These are phyloP conservation scores for Lomentospora prolificans DNA, from an alignment of 2,329 filamentous ascomycete species.

Conservation along the genomic window DNA sequence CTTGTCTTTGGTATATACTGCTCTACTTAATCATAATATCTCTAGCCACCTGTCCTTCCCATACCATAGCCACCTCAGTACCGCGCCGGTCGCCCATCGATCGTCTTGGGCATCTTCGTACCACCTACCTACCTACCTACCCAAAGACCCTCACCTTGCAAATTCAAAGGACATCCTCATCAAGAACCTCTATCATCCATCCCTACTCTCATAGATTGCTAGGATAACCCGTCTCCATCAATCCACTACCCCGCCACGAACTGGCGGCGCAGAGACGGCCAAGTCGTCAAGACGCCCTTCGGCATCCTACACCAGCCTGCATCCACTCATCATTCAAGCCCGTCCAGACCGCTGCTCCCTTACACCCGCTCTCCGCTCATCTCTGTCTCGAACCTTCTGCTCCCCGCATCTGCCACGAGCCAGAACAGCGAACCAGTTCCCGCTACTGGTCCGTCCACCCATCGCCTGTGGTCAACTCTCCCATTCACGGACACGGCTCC, in stretches of 20 bases:
- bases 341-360: not conserved
- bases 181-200: too few species aligned
- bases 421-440: not conserved
- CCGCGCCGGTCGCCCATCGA: too few species aligned
- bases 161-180: too few species aligned
- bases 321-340: not conserved
- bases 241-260: not conserved
- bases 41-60: not conserved
- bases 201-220: too few species aligned
- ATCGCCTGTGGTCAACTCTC: not conserved
- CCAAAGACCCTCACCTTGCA: too few species aligned
- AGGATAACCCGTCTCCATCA: too few species aligned
- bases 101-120: too few species aligned
- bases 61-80: too few species aligned
- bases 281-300: not conserved
- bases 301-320: not conserved
- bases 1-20: not conserved
- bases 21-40: not conserved
- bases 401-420: not conserved
- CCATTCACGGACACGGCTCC: not conserved
- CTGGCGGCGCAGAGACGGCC: not conserved
- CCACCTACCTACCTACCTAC: too few species aligned
- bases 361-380: not conserved
- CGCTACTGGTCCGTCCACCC: not conserved
- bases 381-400: not conserved